Evolutionary conservation across 2,329 filamentous ascomycete species (phyloP).

Genomic region (Fusarium penzigii): DNA sequence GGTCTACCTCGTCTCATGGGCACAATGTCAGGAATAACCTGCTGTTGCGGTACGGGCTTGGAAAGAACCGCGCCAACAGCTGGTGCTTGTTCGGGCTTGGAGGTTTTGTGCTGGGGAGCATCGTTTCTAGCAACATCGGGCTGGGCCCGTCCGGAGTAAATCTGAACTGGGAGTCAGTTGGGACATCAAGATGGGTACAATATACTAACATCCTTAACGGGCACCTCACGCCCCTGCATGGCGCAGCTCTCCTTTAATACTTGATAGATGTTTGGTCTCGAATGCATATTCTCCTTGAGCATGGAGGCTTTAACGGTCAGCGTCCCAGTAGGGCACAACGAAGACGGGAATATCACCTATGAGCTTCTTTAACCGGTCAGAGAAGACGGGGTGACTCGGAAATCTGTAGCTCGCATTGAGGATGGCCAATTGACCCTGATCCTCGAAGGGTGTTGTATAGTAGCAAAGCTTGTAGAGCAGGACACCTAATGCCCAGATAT

Average conservation of each 20-base stretch:
- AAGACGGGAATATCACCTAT: conserved; percentile 62
- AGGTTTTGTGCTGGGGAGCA: conserved; percentile 55
- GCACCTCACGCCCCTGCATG: conserved; percentile 85
- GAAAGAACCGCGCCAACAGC: conserved; percentile 80
- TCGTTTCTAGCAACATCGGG: conserved; percentile 59
- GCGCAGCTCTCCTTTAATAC: conserved; percentile 82
- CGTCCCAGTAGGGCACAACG: not conserved
- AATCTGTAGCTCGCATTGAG: conserved; percentile 94
- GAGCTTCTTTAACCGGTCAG: conserved; percentile 82
- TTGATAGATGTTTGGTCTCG: conserved; percentile 90
- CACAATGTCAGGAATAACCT: conserved; percentile 81
- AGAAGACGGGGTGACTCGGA: conserved; percentile 85
- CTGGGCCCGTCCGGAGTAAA: conserved; percentile 66
- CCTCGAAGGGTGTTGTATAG: conserved; percentile 98
- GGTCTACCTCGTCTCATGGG: conserved; percentile 88
- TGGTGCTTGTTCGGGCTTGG: conserved; percentile 54
- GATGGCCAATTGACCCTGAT: conserved; percentile 96
- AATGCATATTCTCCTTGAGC: conserved; percentile 79
- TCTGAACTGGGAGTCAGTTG: conserved; percentile 48
- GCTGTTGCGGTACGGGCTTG: conserved; percentile 69
- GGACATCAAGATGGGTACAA: not conserved
- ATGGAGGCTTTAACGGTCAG: conserved; percentile 68
- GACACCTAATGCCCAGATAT: conserved; percentile 96
- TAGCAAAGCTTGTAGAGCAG: conserved; percentile 98
- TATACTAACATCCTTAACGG: conserved; percentile 81